A percentile compares a stretch with the other conserved stretches of the same genome.
Conservation (phyloP, 176 grass and related monocot genomes). For the Oryza officinalis region DNA sequence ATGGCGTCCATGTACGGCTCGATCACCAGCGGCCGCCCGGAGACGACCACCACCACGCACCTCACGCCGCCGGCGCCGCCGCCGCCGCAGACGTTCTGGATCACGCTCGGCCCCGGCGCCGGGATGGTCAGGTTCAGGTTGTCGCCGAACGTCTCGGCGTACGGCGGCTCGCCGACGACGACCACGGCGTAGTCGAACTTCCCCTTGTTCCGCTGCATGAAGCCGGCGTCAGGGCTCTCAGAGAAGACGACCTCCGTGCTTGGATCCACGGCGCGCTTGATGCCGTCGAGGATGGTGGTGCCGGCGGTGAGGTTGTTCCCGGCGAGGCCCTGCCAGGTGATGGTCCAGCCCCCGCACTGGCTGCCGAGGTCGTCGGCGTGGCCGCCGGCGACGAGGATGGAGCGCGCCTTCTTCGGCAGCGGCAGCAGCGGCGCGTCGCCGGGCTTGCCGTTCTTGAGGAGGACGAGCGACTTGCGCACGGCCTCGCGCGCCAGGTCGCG, state of each 20-base stretch:
- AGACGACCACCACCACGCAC: conserved; percentile 61
- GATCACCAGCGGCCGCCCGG: conserved; percentile 65
- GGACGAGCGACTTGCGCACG: conserved; percentile 64
- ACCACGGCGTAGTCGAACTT: conserved; percentile 59
- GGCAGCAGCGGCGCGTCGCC: conserved; percentile 38
- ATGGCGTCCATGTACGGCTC: conserved; percentile 49
- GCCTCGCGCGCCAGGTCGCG: conserved; percentile 70
- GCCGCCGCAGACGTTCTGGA: conserved; percentile 45
- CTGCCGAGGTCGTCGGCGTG: conserved; percentile 69
- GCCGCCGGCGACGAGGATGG: conserved; percentile 60
- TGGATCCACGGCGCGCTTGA: conserved; percentile 49
- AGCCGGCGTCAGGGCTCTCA: conserved; percentile 46
- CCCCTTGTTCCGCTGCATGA: conserved; percentile 35
- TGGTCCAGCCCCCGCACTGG: conserved; percentile 89
- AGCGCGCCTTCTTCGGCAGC: conserved; percentile 46
- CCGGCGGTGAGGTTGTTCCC: conserved; percentile 51
- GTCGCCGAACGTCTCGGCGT: conserved; percentile 64
- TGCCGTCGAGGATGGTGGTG: conserved; percentile 55
- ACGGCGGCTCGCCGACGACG: conserved; percentile 64
- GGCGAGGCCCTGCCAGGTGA: conserved; percentile 55
- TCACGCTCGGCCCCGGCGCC: conserved; percentile 47
- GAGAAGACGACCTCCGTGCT: conserved; percentile 53
- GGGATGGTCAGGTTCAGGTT: conserved; percentile 73
- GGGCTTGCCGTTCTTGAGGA: conserved; percentile 68
- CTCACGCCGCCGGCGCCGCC: conserved; percentile 22